phyloP scores from a whole-genome alignment of 371 early-diverging fungal species.

The Nematocida minor region DNA sequence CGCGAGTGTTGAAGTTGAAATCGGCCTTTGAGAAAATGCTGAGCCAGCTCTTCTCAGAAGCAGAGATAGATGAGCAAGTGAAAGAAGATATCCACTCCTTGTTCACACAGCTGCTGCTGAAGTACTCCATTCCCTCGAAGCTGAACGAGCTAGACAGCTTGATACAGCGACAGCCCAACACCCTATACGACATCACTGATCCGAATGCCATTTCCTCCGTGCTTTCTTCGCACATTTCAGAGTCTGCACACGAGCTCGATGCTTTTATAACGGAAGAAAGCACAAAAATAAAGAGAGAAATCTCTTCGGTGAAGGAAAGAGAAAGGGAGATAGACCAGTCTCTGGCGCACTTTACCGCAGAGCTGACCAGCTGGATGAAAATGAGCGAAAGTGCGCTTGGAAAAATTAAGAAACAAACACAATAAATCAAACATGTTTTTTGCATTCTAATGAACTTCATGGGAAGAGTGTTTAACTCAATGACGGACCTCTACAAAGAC shows the following conservation, averaged over 20 bases:
- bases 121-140: slow-evolving; percentile 44
- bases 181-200: slow-evolving; percentile 27
- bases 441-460: slow-evolving; percentile 60
- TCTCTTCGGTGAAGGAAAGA: background rate
- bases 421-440: slow-evolving; percentile 45
- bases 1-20: slow-evolving; percentile 33
- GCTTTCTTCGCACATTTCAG: slow-evolving; percentile 13
- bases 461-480: slow-evolving; percentile 68
- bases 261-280: background rate
- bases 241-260: background rate
- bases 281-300: background rate
- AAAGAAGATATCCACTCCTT: slow-evolving; percentile 38
- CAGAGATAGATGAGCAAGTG: background rate
- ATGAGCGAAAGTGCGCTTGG: background rate
- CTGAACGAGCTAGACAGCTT: slow-evolving; percentile 35
- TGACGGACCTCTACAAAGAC: slow-evolving; percentile 83
- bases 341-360: background rate
- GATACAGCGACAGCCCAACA: background rate
- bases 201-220: background rate
- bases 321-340: slow-evolving; percentile 1
- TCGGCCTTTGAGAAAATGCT: slow-evolving; percentile 41
- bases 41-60: slow-evolving; percentile 17
- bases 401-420: slow-evolving; percentile 40
- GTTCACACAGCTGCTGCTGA: slow-evolving; percentile 44
- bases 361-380: background rate